Evolutionary conservation across 129 eudicot genomes (phyloP), one percentile per base, ranked within the genome.

Genomic region (Arctium lappa): DNA sequence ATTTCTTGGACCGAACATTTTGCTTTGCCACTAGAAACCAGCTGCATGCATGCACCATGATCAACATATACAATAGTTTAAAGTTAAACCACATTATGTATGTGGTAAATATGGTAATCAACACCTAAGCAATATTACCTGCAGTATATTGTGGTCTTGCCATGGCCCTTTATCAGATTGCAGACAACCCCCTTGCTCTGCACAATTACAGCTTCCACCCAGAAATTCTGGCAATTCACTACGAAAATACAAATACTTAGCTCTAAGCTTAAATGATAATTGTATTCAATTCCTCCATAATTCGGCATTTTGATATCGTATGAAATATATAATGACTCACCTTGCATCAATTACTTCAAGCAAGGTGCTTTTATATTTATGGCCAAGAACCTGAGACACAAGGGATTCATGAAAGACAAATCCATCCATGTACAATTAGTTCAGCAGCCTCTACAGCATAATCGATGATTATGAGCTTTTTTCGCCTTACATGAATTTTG

Each of bases 91-190:
- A 60, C 29, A 5, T 3, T 12, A 30, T 8, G 8, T 46, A 44
- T 31, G 18, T 75, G 22, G 27, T 53, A n/a, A 60, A 42, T 46
- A 30, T 29, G 36, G 15, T 1, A 29, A 65, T 12, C 38, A 78
- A 70, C 69, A 18, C 27, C 22, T 33, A 53, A 60, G 53, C 68
- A 36, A 68, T 3, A 48, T 72, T 69, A 91, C 94, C 89, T 88
- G 84, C 22, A 87, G 69, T 68, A 92, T 85, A 27, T 80, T 53
- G 68, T 84, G 91, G 86, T 90, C 90, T 78, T 88, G 85, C 94
- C 97, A 90, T 72, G 97, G 97, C 37, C 97, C 95, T 85, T 92
- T 91, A 82, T 91, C 88, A 33, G 97, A 92, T 71, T 88, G 80
- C 31, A 91, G 74, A 75, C 97, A 92, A 76, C 95, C 93, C 69